Evolutionary conservation across 208 protist genomes (phyloP).

Genomic region (Vickermania spadyakhi): DNA sequence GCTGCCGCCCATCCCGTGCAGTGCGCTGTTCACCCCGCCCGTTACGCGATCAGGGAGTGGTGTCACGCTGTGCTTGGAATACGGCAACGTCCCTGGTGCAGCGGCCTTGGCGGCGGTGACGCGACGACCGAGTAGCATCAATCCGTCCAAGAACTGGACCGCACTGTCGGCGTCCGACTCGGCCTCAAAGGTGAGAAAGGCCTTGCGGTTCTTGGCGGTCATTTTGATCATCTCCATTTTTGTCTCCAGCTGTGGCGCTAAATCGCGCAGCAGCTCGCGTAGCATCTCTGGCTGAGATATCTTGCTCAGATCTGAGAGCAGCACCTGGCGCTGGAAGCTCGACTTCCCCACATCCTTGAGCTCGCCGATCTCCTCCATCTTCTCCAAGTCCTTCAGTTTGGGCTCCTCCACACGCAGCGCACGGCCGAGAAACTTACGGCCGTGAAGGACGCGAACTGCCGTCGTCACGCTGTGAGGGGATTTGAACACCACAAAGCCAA

Average conservation of each 20-base stretch:
- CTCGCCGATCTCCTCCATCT: constrained; percentile 18
- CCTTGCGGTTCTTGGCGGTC: constrained; percentile 85
- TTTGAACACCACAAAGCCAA: constrained; percentile 84
- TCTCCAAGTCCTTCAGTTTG: constrained; percentile 59
- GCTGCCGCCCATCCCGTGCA: constrained; percentile 15
- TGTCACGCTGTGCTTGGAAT: constrained; percentile 26
- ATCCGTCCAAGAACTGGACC: constrained; percentile 77
- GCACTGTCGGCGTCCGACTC: constrained; percentile 57
- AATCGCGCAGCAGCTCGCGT: constrained; percentile 77
- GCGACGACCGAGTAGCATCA: constrained; percentile 69
- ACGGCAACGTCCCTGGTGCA: constrained; percentile 74
- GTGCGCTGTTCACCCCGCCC: constrained; percentile 1
- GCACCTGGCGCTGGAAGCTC: constrained; percentile 75
- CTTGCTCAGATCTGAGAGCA: constrained; percentile 77
- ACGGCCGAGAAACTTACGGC: constrained; percentile 84
- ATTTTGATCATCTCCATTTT: constrained; percentile 86
- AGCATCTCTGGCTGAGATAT: constrained; percentile 81
- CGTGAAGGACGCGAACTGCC: constrained; percentile 79
- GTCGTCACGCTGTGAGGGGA: constrained; percentile 79
- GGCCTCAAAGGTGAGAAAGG: constrained; percentile 76
- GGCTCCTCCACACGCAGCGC: constrained; percentile 80
- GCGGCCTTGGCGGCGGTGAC: constrained; percentile 55
- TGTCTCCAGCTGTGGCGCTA: constrained; percentile 78
- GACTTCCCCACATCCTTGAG: constrained; percentile 57
- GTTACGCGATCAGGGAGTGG: not conserved